Conservation (phyloP, 305 asterid species). For the Withania somnifera region DNA sequence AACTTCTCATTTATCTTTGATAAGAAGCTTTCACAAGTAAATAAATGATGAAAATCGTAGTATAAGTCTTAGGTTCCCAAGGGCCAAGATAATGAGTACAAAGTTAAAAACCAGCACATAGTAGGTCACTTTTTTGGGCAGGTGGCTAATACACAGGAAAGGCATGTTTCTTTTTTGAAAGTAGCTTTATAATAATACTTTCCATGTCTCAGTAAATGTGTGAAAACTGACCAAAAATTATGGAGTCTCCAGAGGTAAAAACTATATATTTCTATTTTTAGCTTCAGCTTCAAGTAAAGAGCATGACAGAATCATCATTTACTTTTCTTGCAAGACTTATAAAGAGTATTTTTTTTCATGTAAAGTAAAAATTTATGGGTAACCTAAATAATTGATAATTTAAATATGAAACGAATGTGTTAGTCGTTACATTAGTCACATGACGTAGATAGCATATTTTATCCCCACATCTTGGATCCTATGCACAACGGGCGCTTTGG, state of each 20-base stretch:
- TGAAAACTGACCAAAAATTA: conserved; percentile 13
- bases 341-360: background rate
- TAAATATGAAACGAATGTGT: no score
- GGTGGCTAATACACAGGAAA: conserved; percentile 11
- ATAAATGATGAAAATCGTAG: no score
- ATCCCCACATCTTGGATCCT: no score
- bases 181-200: conserved; percentile 26
- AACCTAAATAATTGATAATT: no score
- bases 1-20: background rate
- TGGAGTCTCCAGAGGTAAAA: conserved; percentile 10
- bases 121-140: conserved; percentile 10
- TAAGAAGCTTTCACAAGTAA: no score
- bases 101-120: conserved; percentile 6
- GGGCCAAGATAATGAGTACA: background rate
- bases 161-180: conserved; percentile 19
- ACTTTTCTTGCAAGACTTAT: conserved; percentile 5
- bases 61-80: conserved; percentile 1
- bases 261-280: background rate
- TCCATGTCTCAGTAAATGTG: conserved; percentile 1
- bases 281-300: conserved; percentile 7
- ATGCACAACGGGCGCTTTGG: no score
- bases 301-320: conserved; percentile 9
- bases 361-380: no score
- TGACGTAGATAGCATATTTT: no score
- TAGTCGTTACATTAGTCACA: no score